Evolutionary conservation across 2,329 filamentous ascomycete genomes (phyloP).

Genomic region (Fusarium circinatum): DNA sequence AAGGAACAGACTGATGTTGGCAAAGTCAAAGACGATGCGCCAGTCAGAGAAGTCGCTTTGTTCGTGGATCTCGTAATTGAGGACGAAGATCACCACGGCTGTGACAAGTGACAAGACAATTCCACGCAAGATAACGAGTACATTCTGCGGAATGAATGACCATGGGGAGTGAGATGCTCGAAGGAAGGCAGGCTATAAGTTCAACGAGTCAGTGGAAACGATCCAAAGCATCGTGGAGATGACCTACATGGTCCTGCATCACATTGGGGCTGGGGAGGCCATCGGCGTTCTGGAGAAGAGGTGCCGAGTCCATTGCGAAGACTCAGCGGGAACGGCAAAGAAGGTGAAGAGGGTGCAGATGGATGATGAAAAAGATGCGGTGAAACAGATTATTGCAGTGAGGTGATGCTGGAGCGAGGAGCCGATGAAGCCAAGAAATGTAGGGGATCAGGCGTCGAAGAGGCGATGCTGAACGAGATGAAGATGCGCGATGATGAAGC

Average conservation of each 20-base stretch:
- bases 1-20: constrained; percentile 55
- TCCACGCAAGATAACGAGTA: constrained; percentile 57
- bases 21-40: constrained; percentile 62
- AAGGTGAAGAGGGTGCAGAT: not conserved
- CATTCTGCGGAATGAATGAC: constrained; percentile 57
- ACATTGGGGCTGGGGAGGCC: constrained; percentile 47
- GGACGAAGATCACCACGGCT: constrained; percentile 53
- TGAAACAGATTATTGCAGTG: not conserved
- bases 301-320: constrained; percentile 48
- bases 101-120: constrained; percentile 56
- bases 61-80: constrained; percentile 58
- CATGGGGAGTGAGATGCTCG: constrained; percentile 64
- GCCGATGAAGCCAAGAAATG: constrained; percentile 16
- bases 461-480: constrained; percentile 9
- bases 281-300: constrained; percentile 47
- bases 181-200: constrained; percentile 59
- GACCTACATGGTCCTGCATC: constrained; percentile 51
- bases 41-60: constrained; percentile 53
- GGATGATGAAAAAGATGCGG: not conserved
- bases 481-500: constrained; percentile 16
- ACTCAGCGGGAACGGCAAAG: not conserved
- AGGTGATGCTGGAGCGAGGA: constrained; percentile 15
- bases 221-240: fast-evolving
- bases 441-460: constrained; percentile 3
- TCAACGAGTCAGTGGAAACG: constrained; percentile 17